These are phyloP conservation scores for Leishmania mexicana DNA, from an alignment of 208 protist genomes.

Conservation along the genomic window DNA sequence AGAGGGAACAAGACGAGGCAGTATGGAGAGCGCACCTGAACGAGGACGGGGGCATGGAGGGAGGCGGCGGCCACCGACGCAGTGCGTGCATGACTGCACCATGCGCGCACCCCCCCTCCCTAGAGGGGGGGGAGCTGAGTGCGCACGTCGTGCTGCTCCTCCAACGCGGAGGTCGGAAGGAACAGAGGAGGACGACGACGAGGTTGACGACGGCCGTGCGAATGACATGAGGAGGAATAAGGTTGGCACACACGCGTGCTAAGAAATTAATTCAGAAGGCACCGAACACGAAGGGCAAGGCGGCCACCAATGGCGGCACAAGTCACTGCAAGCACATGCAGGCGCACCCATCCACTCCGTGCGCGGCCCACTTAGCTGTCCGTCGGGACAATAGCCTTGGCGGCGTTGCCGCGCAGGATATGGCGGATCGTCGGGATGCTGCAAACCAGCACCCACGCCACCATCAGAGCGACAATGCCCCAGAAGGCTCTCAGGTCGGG, in stretches of 20 bases:
- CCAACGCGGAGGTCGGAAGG: neutral
- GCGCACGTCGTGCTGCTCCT: no score
- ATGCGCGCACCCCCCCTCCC: neutral
- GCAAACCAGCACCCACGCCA: constrained; percentile 61
- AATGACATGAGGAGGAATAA: neutral
- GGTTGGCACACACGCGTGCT: neutral
- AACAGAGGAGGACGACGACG: neutral
- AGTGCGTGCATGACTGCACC: no score
- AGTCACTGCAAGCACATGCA: neutral
- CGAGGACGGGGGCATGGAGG: no score
- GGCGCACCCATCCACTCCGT: neutral
- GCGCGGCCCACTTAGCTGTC: constrained; percentile 28
- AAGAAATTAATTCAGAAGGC: neutral
- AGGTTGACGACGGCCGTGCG: neutral
- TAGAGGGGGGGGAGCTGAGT: neutral
- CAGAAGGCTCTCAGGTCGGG: constrained; percentile 64
- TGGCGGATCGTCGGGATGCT: constrained; percentile 58
- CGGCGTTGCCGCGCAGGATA: constrained; percentile 38
- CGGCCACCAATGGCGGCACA: neutral
- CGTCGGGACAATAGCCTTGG: constrained; percentile 58
- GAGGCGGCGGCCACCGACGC: no score
- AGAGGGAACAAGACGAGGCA: neutral
- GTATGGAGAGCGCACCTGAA: neutral
- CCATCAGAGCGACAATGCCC: constrained; percentile 64
- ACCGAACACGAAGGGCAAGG: neutral